These are phyloP conservation scores for Capsicum rhomboideum DNA, from an alignment of 257 asterid genomes.

Conservation along the genomic window DNA sequence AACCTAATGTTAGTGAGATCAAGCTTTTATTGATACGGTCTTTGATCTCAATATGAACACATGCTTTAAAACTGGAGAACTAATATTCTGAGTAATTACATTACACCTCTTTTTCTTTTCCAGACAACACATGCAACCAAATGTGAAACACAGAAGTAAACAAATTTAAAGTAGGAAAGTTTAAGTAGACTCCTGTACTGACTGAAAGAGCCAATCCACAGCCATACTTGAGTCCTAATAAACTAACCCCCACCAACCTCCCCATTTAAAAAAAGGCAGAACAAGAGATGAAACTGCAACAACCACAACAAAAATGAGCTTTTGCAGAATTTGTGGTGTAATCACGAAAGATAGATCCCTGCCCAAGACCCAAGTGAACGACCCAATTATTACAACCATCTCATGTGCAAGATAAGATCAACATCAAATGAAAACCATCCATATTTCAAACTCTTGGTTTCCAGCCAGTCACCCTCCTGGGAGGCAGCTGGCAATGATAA, in stretches of 20 bases:
- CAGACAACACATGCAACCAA: no score
- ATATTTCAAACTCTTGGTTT: not conserved
- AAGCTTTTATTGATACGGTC: no score
- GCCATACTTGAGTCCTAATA: not conserved
- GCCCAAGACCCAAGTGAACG: not conserved
- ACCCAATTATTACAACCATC: not conserved
- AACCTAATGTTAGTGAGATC: no score
- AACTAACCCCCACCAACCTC: not conserved
- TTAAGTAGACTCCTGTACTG: not conserved
- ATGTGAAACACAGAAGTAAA: no score
- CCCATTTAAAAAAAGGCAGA: not conserved
- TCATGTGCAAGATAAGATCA: not conserved
- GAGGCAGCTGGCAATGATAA: not conserved
- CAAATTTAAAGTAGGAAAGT: not conserved
- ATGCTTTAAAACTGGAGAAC: no score
- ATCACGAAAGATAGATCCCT: no score
- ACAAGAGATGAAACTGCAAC: not conserved
- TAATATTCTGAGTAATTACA: no score
- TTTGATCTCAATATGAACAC: no score
- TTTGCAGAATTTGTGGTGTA: no score
- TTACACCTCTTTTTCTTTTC: no score
- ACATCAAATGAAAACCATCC: not conserved
- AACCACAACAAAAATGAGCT: not conserved
- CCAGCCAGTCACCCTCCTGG: not conserved
- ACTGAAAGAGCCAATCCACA: not conserved